Percentiles rank a stretch among this genome's conserved stretches.
These are phyloP conservation scores for Lunasporangiospora selenospora DNA, from an alignment of 192 early-diverging fungal genomes.

Conservation along the genomic window DNA sequence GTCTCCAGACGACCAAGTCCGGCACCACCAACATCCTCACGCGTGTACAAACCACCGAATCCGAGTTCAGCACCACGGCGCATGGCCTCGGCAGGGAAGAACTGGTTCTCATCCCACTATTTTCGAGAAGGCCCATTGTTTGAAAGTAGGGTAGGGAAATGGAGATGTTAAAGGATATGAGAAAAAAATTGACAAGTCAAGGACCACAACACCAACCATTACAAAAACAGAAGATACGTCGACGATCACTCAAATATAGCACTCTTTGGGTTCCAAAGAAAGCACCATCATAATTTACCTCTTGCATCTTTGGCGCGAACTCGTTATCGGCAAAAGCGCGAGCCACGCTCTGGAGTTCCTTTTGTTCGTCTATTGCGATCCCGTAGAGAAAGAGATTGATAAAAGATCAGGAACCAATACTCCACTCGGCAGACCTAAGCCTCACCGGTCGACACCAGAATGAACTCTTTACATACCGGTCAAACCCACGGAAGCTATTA, in stretches of 20 bases:
- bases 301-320: conserved; percentile 62
- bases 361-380: conserved; percentile 53
- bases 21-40: conserved; percentile 58
- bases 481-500: conserved; percentile 30
- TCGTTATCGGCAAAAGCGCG: conserved; percentile 60
- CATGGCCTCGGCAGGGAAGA: conserved; percentile 55
- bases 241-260: no score
- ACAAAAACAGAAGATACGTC: no score
- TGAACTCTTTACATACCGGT: conserved; percentile 26
- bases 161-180: no score
- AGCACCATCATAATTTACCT: no score
- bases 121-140: no score
- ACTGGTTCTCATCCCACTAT: conserved; percentile 59
- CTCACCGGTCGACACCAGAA: no score
- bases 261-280: no score
- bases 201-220: no score
- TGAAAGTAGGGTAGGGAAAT: no score
- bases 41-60: conserved; percentile 57
- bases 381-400: background rate
- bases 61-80: conserved; percentile 62
- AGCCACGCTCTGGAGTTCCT: conserved; percentile 55
- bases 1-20: conserved; percentile 58
- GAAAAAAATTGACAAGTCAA: no score
- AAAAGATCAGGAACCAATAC: no score
- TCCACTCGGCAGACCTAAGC: no score